Conservation (phyloP, 768 basidiomycete species). For the Pulveroboletus ravenelii region DNA sequence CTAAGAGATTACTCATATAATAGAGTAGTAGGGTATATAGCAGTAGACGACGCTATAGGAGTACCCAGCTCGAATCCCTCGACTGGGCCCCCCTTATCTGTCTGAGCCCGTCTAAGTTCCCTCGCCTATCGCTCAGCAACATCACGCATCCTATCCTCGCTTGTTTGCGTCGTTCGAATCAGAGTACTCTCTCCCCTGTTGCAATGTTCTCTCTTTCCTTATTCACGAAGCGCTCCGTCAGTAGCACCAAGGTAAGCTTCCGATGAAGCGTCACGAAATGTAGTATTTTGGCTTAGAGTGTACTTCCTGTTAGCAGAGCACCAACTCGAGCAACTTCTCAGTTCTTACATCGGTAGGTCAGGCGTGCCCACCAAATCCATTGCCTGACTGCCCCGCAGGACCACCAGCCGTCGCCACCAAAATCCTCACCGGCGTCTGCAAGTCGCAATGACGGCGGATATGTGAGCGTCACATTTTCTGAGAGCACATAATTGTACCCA, state of each 20-base stretch:
- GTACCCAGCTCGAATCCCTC: too few species aligned
- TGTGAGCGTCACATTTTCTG: slow-evolving; percentile 6
- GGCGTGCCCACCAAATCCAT: neutral
- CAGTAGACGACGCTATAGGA: too few species aligned
- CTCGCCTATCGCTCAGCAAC: too few species aligned
- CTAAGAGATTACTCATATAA: too few species aligned
- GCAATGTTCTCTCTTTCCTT: slow-evolving; percentile 17
- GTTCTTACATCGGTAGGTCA: slow-evolving; percentile 18
- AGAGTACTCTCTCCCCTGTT: neutral
- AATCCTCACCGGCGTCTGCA: neutral
- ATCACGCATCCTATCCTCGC: too few species aligned
- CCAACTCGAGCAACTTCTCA: slow-evolving; percentile 15
- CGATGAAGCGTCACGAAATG: neutral
- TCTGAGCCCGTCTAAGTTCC: too few species aligned
- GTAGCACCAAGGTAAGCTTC: slow-evolving; percentile 17
- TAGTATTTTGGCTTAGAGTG: neutral
- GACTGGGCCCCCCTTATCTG: too few species aligned
- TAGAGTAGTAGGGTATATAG: too few species aligned
- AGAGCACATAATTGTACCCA: neutral
- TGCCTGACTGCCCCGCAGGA: slow-evolving; percentile 2
- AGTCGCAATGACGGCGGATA: slow-evolving; percentile 7
- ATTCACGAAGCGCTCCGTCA: slow-evolving; percentile 21
- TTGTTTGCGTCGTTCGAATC: too few species aligned
- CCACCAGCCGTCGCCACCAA: slow-evolving; percentile 9
- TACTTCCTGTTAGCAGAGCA: slow-evolving; percentile 10